Conservation (phyloP, 176 grass and related monocot species). For the Avena insularis region DNA sequence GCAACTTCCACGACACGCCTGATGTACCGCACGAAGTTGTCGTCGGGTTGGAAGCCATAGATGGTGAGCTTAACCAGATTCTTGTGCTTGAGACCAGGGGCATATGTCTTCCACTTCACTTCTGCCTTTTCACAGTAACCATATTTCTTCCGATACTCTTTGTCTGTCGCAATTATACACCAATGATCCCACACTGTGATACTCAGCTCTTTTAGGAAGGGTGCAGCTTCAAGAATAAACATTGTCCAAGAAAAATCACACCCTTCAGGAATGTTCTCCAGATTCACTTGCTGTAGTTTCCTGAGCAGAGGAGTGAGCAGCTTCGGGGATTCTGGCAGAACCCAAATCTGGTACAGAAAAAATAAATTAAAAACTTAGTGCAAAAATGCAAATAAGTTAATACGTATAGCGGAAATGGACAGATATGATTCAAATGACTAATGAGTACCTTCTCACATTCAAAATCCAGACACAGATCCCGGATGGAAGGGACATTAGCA, state of each 20-base stretch:
- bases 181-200: not conserved
- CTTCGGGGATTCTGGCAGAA: not conserved
- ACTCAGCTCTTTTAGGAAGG: not conserved
- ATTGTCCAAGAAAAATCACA: not conserved
- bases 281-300: not conserved
- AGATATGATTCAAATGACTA: not conserved
- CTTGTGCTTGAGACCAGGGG: not conserved
- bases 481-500: not conserved
- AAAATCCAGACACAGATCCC: not conserved
- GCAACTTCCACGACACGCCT: not conserved
- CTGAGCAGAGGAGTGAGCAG: not conserved
- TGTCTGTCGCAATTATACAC: not conserved
- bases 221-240: no score
- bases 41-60: not conserved
- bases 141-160: not conserved
- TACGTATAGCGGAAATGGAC: no score
- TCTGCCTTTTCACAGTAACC: not conserved
- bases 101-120: not conserved
- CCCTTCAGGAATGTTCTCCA: not conserved
- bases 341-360: not conserved
- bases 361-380: not conserved
- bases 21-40: not conserved
- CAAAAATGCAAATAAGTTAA: not conserved
- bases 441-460: not conserved
- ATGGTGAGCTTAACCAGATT: not conserved